A percentile compares a stretch with the other conserved stretches of the same genome.
phyloP scores from a whole-genome alignment of 108 stramenopile species.

The Aurantiochytrium sp. region DNA sequence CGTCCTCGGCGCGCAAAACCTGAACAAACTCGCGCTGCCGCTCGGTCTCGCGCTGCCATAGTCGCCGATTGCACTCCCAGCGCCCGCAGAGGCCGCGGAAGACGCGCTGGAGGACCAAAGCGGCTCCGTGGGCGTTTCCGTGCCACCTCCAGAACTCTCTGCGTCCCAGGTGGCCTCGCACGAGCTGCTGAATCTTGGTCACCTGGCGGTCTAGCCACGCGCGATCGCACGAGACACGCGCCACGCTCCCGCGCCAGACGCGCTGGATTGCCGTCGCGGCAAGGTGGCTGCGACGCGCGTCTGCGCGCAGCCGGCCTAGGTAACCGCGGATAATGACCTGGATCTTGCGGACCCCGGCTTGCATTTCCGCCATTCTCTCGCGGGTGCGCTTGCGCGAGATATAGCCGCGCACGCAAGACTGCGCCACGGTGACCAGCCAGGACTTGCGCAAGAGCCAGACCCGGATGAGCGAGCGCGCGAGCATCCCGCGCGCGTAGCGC shows the following conservation, averaged over 20 bases:
- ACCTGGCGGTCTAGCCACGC: not conserved
- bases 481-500: not conserved
- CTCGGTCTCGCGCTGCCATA: conserved; percentile 16
- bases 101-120: not conserved
- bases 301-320: not conserved
- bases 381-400: not conserved
- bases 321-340: not conserved
- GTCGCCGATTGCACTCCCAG: not conserved
- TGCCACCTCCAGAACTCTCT: not conserved
- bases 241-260: conserved; percentile 8
- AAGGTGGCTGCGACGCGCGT: not conserved
- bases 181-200: not conserved
- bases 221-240: not conserved
- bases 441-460: conserved; percentile 8
- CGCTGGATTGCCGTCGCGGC: not conserved
- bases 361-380: not conserved
- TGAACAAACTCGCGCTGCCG: not conserved
- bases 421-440: conserved; percentile 3
- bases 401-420: conserved; percentile 17
- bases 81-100: not conserved
- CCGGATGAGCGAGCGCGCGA: not conserved
- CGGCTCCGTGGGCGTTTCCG: not conserved
- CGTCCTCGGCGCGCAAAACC: conserved; percentile 11
- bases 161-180: conserved; percentile 16
- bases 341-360: not conserved